phyloP scores from a whole-genome alignment of 2,329 filamentous ascomycete species.

The Fusarium piperis region DNA sequence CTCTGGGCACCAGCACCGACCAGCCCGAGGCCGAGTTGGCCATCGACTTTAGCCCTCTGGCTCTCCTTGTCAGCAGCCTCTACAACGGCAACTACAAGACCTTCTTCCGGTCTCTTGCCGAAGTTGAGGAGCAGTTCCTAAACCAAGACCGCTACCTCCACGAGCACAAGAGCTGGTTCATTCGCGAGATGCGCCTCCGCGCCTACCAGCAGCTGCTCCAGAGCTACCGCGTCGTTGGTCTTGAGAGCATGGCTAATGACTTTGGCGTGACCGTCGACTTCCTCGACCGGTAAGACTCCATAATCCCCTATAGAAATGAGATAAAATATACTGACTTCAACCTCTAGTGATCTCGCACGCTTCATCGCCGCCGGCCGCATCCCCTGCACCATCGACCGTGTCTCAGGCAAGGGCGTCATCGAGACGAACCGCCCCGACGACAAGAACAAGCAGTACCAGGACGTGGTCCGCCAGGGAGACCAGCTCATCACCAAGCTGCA shows the following conservation, averaged over 20 bases:
- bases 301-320: background rate
- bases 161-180: slow-evolving; percentile 97
- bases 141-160: slow-evolving; percentile 93
- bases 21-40: slow-evolving; percentile 82
- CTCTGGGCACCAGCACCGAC: slow-evolving; percentile 76
- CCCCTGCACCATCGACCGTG: slow-evolving; percentile 96
- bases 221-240: slow-evolving; percentile 95
- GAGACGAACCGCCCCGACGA: slow-evolving; percentile 98
- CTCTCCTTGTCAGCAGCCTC: slow-evolving; percentile 87
- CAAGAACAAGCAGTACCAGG: slow-evolving; percentile 99
- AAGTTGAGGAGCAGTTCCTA: slow-evolving; percentile 93
- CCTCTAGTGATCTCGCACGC: slow-evolving; percentile 83
- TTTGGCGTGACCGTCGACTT: slow-evolving; percentile 98
- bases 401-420: slow-evolving; percentile 95
- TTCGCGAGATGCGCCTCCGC: slow-evolving; percentile 96
- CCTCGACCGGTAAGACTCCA: slow-evolving; percentile 79
- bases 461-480: slow-evolving; percentile 97
- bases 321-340: slow-evolving; percentile 1
- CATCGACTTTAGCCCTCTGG: slow-evolving; percentile 89
- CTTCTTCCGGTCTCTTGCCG: slow-evolving; percentile 90
- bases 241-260: slow-evolving; percentile 95
- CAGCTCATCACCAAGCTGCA: slow-evolving; percentile 98
- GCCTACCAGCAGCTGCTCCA: slow-evolving; percentile 97
- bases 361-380: slow-evolving; percentile 97
- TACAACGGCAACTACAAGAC: slow-evolving; percentile 94